phyloP scores from a whole-genome alignment of 371 early-diverging fungal genomes.

The Mucor indicus region DNA sequence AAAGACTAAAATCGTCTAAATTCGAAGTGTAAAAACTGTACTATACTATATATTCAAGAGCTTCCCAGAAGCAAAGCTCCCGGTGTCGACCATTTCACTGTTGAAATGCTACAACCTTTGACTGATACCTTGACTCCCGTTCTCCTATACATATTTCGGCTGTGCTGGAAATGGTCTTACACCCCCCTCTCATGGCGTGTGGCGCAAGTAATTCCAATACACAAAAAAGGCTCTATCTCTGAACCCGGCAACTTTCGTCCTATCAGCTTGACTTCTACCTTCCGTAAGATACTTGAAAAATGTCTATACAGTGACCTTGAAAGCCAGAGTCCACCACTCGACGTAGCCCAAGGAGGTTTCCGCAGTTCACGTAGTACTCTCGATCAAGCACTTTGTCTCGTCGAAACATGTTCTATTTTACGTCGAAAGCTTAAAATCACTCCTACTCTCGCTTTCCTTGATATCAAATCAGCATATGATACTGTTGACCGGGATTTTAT shows the following conservation, averaged over 20 bases:
- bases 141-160: neutral
- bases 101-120: neutral
- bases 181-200: neutral
- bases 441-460: slow-evolving; percentile 13
- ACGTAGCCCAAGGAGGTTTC: slow-evolving; percentile 34
- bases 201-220: neutral
- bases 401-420: slow-evolving; percentile 2
- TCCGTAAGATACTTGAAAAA: neutral
- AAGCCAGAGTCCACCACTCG: neutral
- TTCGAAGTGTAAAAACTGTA: no score
- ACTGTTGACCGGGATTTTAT: slow-evolving; percentile 10
- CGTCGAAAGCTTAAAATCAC: neutral
- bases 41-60: no score
- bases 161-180: neutral
- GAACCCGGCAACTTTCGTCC: neutral
- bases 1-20: no score
- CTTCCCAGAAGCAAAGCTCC: neutral
- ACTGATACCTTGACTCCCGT: neutral
- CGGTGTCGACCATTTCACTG: neutral
- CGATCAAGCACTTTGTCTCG: slow-evolving; percentile 25
- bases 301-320: neutral
- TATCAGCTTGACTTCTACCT: neutral
- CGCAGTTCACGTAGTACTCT: slow-evolving; percentile 13
- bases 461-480: slow-evolving; percentile 17
- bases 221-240: neutral